phyloP scores from a whole-genome alignment of 371 early-diverging fungal species.

The Amoeboaphelidium occidentale region DNA sequence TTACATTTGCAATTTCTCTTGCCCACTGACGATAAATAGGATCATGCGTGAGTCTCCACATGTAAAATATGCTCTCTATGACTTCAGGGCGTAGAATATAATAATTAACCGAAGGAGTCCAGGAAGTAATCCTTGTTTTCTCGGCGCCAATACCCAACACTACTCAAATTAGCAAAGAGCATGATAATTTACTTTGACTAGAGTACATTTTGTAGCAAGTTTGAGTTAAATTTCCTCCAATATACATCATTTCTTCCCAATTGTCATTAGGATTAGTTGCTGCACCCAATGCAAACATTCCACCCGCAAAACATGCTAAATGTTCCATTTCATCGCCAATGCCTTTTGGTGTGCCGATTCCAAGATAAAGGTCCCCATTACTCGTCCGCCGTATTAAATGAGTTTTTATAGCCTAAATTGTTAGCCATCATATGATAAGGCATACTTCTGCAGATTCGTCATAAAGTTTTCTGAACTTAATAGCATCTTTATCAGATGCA shows the following conservation, averaged over 20 bases:
- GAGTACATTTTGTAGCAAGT: constrained; percentile 15
- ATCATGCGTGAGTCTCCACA: constrained; percentile 19
- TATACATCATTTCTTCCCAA: constrained; percentile 2
- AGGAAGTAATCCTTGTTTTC: background rate
- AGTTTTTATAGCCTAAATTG: background rate
- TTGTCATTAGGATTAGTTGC: constrained; percentile 2
- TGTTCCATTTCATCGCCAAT: constrained; percentile 2
- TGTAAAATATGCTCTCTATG: constrained; percentile 17
- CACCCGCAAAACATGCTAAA: constrained; percentile 36
- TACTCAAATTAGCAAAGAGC: no score
- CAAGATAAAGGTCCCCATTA: background rate
- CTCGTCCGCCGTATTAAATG: background rate
- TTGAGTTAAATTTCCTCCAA: constrained; percentile 10
- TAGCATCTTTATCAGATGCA: background rate
- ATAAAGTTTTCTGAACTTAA: background rate
- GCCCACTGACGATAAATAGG: constrained; percentile 13
- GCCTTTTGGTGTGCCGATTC: background rate
- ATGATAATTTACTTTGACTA: no score
- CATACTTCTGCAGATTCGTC: background rate
- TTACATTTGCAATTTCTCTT: constrained; percentile 10
- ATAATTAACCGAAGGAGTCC: background rate
- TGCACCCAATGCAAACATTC: constrained; percentile 37
- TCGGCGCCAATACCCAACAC: constrained; percentile 31
- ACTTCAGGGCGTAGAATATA: constrained; percentile 12
- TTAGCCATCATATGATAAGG: no score